Percentiles rank a stretch among this genome's conserved stretches.
Conservation (phyloP, 2,329 filamentous ascomycete species). For the Biscogniauxia mediterranea region DNA sequence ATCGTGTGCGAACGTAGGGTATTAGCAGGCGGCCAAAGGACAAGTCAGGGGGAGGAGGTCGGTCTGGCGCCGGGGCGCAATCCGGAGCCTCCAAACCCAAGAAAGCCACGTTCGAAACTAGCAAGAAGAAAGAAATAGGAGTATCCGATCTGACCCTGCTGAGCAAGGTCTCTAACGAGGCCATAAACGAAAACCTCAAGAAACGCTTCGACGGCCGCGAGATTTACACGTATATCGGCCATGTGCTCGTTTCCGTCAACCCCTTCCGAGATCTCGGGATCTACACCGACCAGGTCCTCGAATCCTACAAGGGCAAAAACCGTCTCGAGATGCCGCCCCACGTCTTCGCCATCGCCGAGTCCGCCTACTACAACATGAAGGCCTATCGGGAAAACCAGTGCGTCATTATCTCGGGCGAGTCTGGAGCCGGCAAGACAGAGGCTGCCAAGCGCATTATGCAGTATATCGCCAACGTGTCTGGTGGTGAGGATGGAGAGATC, state of each 20-base stretch:
- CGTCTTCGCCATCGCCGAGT: constrained; percentile 96
- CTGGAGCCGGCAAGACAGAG: constrained; percentile 96
- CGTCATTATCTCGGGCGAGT: constrained; percentile 98
- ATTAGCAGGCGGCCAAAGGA: constrained; percentile 51
- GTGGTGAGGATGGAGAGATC: constrained; percentile 79
- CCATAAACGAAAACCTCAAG: constrained; percentile 98
- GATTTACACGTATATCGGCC: constrained; percentile 99
- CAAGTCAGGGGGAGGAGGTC: constrained; percentile 43
- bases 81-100: constrained; percentile 65
- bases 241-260: constrained; percentile 98
- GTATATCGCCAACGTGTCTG: constrained; percentile 97
- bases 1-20: constrained; percentile 34
- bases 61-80: constrained; percentile 38
- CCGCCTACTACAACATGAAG: constrained; percentile 99
- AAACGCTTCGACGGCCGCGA: constrained; percentile 96
- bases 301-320: constrained; percentile 96
- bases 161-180: constrained; percentile 98
- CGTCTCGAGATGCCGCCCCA: constrained; percentile 91
- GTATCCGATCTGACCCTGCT: constrained; percentile 96
- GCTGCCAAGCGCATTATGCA: constrained; percentile 99
- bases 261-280: constrained; percentile 96
- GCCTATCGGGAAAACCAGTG: constrained; percentile 99
- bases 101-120: constrained; percentile 93
- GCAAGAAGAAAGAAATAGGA: constrained; percentile 99
- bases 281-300: constrained; percentile 91